Evolutionary conservation across 441 rosid species (phyloP).

Genomic region (Adansonia gregorii): DNA sequence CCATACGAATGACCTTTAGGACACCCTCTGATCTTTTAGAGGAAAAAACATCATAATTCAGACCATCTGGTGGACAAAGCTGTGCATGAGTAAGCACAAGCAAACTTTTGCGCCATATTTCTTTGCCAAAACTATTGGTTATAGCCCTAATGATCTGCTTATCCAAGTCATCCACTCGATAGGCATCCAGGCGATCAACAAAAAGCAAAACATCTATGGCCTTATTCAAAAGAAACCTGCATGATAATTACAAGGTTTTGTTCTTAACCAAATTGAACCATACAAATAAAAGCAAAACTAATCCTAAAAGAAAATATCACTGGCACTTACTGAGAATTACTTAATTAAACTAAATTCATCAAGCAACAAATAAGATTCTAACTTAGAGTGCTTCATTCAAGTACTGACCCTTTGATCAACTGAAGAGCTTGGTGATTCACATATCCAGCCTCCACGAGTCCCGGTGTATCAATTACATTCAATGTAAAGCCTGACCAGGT

Average conservation of each 20-base stretch:
- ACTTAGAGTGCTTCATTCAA: slow-evolving; percentile 11
- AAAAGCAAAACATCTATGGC: slow-evolving; percentile 81
- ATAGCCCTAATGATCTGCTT: slow-evolving; percentile 77
- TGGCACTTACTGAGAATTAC: background rate
- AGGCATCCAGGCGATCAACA: slow-evolving; percentile 89
- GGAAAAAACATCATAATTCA: slow-evolving; percentile 67
- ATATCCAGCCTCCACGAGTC: slow-evolving; percentile 95
- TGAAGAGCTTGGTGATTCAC: slow-evolving; percentile 90
- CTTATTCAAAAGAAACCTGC: slow-evolving; percentile 89
- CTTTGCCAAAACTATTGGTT: slow-evolving; percentile 78
- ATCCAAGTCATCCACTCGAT: slow-evolving; percentile 96
- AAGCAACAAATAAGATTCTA: background rate
- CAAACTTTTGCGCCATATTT: slow-evolving; percentile 78
- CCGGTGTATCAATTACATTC: slow-evolving; percentile 87
- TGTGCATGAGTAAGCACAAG: slow-evolving; percentile 93
- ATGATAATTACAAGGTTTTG: slow-evolving; percentile 5
- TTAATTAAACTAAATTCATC: background rate
- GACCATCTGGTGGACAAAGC: slow-evolving; percentile 82
- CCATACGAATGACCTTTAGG: slow-evolving; percentile 56
- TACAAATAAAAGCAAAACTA: background rate
- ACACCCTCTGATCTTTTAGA: slow-evolving; percentile 80
- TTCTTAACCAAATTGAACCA: slow-evolving; percentile 7
- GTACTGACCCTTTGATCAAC: slow-evolving; percentile 75
- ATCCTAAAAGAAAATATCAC: background rate
- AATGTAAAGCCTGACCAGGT: slow-evolving; percentile 79